phyloP scores from a whole-genome alignment of 2,329 filamentous ascomycete species.

The Elsinoe perseae region DNA sequence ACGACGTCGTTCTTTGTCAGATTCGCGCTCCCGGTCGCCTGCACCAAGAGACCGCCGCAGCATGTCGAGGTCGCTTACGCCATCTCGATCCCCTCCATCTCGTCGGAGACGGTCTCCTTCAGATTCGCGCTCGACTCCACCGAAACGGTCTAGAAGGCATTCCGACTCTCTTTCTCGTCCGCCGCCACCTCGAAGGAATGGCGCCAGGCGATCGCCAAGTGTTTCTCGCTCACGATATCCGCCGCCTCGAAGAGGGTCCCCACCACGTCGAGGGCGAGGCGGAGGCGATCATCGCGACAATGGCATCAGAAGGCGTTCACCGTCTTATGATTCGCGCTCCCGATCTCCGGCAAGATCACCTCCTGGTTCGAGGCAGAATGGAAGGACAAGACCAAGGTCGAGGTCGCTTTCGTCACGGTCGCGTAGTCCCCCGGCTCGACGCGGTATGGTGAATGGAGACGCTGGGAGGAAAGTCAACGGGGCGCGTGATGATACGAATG shows the following conservation, averaged over 20 bases:
- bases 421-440: slow-evolving; percentile 10
- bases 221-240: slow-evolving; percentile 2
- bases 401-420: slow-evolving; percentile 15
- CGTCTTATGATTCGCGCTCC: slow-evolving; percentile 7
- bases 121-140: slow-evolving; percentile 17
- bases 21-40: slow-evolving; percentile 24
- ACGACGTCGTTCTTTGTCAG: slow-evolving; percentile 14
- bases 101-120: slow-evolving; percentile 16
- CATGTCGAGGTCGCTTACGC: slow-evolving; percentile 14
- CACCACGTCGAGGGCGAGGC: background rate
- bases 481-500: slow-evolving; percentile 16
- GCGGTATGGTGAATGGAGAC: slow-evolving; percentile 10
- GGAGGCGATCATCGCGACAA: background rate
- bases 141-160: slow-evolving; percentile 15
- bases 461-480: slow-evolving; percentile 7
- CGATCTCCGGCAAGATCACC: background rate
- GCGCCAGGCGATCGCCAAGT: background rate
- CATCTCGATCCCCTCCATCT: slow-evolving; percentile 15
- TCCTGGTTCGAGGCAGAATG: background rate
- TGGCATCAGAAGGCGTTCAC: background rate
- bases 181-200: background rate
- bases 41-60: slow-evolving; percentile 24
- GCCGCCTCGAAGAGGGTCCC: background rate
- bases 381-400: background rate
- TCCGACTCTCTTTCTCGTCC: slow-evolving; percentile 22